Evolutionary conservation across 192 early-diverging fungal species (phyloP), one percentile per base, ranked within the genome.

Genomic region (Mortierella antarctica): DNA sequence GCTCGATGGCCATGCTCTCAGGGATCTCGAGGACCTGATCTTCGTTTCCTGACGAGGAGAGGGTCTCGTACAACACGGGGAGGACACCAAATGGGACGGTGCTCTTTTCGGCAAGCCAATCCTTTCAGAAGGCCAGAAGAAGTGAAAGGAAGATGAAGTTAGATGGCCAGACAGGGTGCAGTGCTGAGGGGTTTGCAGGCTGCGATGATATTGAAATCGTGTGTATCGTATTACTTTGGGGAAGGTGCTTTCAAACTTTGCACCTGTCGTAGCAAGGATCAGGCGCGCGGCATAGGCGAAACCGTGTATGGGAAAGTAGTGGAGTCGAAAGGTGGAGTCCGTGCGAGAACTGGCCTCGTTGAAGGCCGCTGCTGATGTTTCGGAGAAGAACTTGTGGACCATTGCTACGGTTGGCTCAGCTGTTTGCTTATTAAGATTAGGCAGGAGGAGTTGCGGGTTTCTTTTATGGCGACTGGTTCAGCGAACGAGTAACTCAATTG

Each of bases 251-350:
- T 61, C 59, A 42, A 42, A 61, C 59, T 61, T 61, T 23, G 59
- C 59, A 18, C 59, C 59, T 6, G 59, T 46, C 39, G 42, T 46
- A 0, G 59, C 59, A 11, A 61, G 44, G n/a, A 61, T 61, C 42
- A 61, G n/a, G 4, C 59, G 59, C 14, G 42, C 5, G 8, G 59
- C 44, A 18, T 61, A 61, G 7, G 59, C 59, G 45, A n/a, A n/a
- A 11, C 59, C 59, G 45, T 61, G 59, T 39, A 61, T 41, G 7
- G 59, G 59, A 18, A 61, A 61, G 59, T 61, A 61, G n/a, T n/a
- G 59, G 41, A 61, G 59, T n/a, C 18, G 41, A 6, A 61, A 61
- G 12, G 44, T 46, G 14, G 41, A 45, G 15, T 61, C 59, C n/a
- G 41, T 10, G 13, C 42, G 40, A 6, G 18, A 41, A 21, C 59